These are phyloP conservation scores for Chlamydomonas sphaeroides DNA, from an alignment of 139 green algal genomes.

Conservation along the genomic window DNA sequence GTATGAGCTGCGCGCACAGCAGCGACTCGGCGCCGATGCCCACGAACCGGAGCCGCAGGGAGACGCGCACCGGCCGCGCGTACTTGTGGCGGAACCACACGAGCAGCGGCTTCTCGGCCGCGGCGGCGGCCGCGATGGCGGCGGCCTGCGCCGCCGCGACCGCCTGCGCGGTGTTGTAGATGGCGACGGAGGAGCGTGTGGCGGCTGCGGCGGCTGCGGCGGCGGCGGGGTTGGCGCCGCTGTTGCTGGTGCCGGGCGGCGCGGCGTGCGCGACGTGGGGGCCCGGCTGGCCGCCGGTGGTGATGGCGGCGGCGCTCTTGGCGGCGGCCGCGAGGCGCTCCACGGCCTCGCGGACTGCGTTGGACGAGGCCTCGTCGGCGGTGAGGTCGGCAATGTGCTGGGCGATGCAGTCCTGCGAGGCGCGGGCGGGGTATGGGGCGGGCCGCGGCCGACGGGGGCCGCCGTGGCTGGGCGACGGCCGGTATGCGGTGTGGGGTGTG, in stretches of 20 bases:
- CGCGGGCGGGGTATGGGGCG: not conserved
- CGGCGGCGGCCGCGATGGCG: not conserved
- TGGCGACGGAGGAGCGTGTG: not conserved
- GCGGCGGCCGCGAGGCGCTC: not conserved
- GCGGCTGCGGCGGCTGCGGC: not conserved
- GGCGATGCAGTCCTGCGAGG: slow-evolving; percentile 18
- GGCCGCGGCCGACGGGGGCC: too few species aligned
- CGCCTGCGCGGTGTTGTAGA: not conserved
- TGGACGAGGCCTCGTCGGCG: not conserved
- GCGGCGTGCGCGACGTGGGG: too few species aligned
- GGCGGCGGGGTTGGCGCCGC: too few species aligned
- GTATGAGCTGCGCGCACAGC: not conserved
- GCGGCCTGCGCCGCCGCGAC: not conserved
- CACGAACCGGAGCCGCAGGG: not conserved
- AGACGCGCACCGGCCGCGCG: slow-evolving; percentile 10
- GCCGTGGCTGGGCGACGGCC: too few species aligned
- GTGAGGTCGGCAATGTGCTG: slow-evolving; percentile 31
- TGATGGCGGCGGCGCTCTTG: not conserved
- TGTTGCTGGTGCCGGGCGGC: too few species aligned
- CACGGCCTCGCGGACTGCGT: not conserved
- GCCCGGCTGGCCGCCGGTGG: too few species aligned
- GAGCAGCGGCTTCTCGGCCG: not conserved
- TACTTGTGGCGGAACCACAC: slow-evolving; percentile 15
- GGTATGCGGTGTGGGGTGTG: too few species aligned
- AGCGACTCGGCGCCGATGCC: slow-evolving; percentile 9